phyloP scores from a whole-genome alignment of 306 rosid genomes.

The Begonia loranthoides region DNA sequence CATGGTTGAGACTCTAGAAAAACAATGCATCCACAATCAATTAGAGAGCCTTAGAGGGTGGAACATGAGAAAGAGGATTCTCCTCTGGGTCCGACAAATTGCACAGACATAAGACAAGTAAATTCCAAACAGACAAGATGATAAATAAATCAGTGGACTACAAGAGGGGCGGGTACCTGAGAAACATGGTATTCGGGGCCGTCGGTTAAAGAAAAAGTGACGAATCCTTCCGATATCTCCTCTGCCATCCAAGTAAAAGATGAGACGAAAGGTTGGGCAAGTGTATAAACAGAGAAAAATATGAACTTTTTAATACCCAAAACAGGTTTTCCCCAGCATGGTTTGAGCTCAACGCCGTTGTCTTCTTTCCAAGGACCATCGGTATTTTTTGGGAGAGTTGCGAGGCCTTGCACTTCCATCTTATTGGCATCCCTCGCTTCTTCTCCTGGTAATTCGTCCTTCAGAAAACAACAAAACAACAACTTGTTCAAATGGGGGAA shows the following conservation, averaged over 20 bases:
- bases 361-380: conserved; percentile 56
- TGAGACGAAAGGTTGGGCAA: too few species aligned
- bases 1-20: too few species aligned
- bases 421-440: conserved; percentile 30
- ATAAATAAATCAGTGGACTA: too few species aligned
- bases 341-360: conserved; percentile 37
- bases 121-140: too few species aligned
- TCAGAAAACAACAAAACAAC: background rate
- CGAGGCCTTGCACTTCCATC: conserved; percentile 20
- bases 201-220: conserved; percentile 76
- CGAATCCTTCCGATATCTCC: conserved; percentile 60
- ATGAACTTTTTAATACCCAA: conserved; percentile 27
- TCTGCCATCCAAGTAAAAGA: conserved; percentile 32
- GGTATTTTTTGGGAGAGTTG: conserved; percentile 30
- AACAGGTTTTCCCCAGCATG: conserved; percentile 70
- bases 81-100: too few species aligned
- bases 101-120: too few species aligned
- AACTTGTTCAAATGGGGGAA: background rate
- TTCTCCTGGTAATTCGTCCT: conserved; percentile 72
- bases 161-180: conserved; percentile 40
- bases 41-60: too few species aligned
- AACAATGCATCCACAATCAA: too few species aligned
- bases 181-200: conserved; percentile 96
- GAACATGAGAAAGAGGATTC: too few species aligned
- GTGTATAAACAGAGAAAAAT: conserved; percentile 1